Percentiles rank a stretch among this genome's conserved stretches.
Conservation (phyloP, 768 basidiomycete genomes). For the Kwoniella heveanensis region DNA sequence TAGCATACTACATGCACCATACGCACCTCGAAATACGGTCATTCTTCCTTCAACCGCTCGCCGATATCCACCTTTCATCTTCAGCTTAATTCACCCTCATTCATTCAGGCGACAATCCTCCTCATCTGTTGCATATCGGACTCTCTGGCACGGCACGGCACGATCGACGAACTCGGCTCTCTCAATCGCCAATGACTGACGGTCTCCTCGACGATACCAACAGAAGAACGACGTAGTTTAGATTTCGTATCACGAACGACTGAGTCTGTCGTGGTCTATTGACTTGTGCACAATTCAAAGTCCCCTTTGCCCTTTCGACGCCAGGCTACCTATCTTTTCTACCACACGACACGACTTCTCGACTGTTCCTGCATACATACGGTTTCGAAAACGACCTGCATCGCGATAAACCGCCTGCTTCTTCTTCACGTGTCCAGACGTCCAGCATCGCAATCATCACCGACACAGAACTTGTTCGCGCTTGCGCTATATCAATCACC, state of each 20-base stretch:
- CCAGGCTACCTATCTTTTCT: not conserved
- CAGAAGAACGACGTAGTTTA: not conserved
- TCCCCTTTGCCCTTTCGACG: not conserved
- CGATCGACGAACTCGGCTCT: not conserved
- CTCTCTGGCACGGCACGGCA: not conserved
- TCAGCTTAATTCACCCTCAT: not conserved
- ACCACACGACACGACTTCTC: not conserved
- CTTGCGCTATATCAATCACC: not conserved
- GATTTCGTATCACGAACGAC: not conserved
- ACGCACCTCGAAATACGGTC: not conserved
- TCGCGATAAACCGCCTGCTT: not conserved
- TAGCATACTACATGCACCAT: not conserved
- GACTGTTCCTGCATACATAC: not conserved
- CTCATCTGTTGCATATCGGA: not conserved
- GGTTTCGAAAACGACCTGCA: not conserved
- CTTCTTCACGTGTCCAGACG: no score
- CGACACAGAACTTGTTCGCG: no score
- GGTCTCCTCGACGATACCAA: not conserved
- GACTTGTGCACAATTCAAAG: not conserved
- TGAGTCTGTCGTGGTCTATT: no score
- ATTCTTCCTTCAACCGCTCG: not conserved
- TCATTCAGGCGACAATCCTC: not conserved
- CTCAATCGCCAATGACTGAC: not conserved
- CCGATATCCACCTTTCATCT: conserved; percentile 1
- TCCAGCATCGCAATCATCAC: no score